Conservation (phyloP, 768 basidiomycete species). For the Macrolepiota fuliginosa region DNA sequence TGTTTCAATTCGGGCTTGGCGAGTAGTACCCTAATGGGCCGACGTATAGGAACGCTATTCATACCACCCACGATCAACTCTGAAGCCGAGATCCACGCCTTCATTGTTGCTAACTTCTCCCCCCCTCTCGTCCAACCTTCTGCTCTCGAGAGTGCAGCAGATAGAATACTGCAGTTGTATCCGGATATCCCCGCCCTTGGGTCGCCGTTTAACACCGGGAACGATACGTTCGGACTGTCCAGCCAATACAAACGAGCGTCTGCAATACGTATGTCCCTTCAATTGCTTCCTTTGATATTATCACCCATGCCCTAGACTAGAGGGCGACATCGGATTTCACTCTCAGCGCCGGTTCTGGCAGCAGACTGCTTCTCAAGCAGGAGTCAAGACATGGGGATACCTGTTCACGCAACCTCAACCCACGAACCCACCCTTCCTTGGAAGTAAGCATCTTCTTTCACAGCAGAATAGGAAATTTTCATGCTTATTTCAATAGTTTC, state of each 20-base stretch:
- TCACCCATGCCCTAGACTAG: conserved; percentile 14
- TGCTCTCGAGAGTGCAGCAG: conserved; percentile 19
- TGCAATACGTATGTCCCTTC: conserved; percentile 22
- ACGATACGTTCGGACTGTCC: conserved; percentile 39
- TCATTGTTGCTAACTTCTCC: conserved; percentile 24
- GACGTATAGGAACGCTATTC: conserved; percentile 33
- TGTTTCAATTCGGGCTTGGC: neutral
- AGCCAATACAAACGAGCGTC: conserved; percentile 30
- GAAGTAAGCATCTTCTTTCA: conserved; percentile 23
- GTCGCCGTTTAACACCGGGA: conserved; percentile 45
- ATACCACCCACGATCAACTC: conserved; percentile 23
- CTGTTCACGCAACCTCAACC: conserved; percentile 39
- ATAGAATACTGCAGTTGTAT: conserved; percentile 34
- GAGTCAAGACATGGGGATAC: conserved; percentile 39
- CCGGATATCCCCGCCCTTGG: conserved; percentile 40
- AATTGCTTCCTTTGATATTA: neutral
- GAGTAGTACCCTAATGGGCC: neutral
- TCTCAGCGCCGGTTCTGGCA: conserved; percentile 37
- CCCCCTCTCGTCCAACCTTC: conserved; percentile 25
- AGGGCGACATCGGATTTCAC: conserved; percentile 38
- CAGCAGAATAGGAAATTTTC: neutral
- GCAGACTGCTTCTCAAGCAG: conserved; percentile 33
- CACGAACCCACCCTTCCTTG: conserved; percentile 18
- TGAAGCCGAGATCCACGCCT: conserved; percentile 22
- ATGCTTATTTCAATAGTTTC: conserved; percentile 19